Conservation (phyloP, 208 protist genomes). For the Strigomonas galati region DNA sequence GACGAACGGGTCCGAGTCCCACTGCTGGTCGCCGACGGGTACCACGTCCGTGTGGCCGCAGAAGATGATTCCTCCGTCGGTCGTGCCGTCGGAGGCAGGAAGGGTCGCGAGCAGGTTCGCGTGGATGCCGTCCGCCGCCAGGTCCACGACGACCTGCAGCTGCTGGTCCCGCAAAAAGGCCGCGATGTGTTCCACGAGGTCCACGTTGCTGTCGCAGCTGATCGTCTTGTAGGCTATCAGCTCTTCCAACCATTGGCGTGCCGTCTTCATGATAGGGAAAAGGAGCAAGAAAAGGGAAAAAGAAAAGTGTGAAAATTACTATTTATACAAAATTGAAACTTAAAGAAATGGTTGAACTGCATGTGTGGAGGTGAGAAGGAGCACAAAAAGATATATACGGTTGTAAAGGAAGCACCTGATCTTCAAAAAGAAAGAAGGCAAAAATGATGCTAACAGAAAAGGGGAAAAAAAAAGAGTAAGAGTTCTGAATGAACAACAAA, state of each 20-base stretch:
- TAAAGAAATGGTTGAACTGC: neutral
- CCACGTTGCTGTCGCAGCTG: constrained; percentile 55
- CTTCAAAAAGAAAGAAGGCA: neutral
- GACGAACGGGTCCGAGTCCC: constrained; percentile 52
- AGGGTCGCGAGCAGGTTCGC: constrained; percentile 62
- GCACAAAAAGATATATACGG: neutral
- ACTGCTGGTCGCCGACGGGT: constrained; percentile 64
- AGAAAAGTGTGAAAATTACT: no score
- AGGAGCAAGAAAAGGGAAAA: neutral
- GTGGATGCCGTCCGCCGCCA: constrained; percentile 26
- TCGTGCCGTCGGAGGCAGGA: constrained; percentile 32
- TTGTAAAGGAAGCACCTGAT: neutral
- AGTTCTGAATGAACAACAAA: neutral
- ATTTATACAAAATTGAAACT: neutral
- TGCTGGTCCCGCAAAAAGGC: constrained; percentile 36
- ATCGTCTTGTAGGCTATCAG: constrained; percentile 57
- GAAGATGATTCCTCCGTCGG: constrained; percentile 48
- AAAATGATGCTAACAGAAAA: neutral
- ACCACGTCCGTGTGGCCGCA: constrained; percentile 71
- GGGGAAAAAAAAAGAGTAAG: constrained; percentile 5
- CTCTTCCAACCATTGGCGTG: constrained; percentile 39
- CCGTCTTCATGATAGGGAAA: neutral
- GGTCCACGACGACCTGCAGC: constrained; percentile 27
- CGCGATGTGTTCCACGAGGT: constrained; percentile 40
- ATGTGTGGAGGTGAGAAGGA: neutral